Percentiles rank a stretch among this genome's conserved stretches.
phyloP scores from a whole-genome alignment of 2,329 filamentous ascomycete species.

The Aspergillus fumigatus region DNA sequence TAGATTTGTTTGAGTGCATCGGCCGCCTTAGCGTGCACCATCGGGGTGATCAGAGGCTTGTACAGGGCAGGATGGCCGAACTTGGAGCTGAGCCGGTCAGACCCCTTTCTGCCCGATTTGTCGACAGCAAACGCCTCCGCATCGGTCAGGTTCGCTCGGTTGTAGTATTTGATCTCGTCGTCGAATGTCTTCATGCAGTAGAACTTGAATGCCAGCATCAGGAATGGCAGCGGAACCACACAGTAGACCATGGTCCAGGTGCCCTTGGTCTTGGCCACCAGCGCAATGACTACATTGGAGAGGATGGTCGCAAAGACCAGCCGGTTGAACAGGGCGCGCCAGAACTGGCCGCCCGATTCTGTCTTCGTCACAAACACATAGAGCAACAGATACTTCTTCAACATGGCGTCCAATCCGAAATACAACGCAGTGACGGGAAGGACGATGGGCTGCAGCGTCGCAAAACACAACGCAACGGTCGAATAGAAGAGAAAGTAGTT shows the following conservation, averaged over 20 bases:
- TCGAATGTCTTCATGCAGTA: slow-evolving; percentile 78
- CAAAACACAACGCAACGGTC: slow-evolving; percentile 82
- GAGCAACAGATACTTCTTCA: slow-evolving; percentile 92
- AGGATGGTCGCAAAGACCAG: slow-evolving; percentile 77
- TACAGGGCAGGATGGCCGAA: slow-evolving; percentile 92
- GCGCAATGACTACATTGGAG: slow-evolving; percentile 70
- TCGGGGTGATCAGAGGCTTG: slow-evolving; percentile 83
- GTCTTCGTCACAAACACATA: slow-evolving; percentile 97
- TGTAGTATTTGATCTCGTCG: slow-evolving; percentile 74
- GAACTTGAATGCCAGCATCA: slow-evolving; percentile 79
- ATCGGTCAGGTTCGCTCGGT: slow-evolving; percentile 57
- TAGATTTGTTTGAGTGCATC: slow-evolving; percentile 84
- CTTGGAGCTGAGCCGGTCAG: slow-evolving; percentile 65
- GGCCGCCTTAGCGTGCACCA: slow-evolving; percentile 89
- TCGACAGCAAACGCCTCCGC: slow-evolving; percentile 38
- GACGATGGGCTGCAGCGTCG: slow-evolving; percentile 79
- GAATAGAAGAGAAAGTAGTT: slow-evolving; percentile 96
- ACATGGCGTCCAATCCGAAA: slow-evolving; percentile 77
- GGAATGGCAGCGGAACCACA: slow-evolving; percentile 68
- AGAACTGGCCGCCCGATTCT: slow-evolving; percentile 89
- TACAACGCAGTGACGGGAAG: slow-evolving; percentile 84
- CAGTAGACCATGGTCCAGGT: slow-evolving; percentile 63
- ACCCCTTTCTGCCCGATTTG: slow-evolving; percentile 37
- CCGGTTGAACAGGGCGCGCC: slow-evolving; percentile 90
- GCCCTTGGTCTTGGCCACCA: slow-evolving; percentile 69